A percentile compares a stretch with the other conserved stretches of the same genome.
phyloP scores from a whole-genome alignment of 2,329 filamentous ascomycete species.

The Stachybotrys chlorohalonatus region DNA sequence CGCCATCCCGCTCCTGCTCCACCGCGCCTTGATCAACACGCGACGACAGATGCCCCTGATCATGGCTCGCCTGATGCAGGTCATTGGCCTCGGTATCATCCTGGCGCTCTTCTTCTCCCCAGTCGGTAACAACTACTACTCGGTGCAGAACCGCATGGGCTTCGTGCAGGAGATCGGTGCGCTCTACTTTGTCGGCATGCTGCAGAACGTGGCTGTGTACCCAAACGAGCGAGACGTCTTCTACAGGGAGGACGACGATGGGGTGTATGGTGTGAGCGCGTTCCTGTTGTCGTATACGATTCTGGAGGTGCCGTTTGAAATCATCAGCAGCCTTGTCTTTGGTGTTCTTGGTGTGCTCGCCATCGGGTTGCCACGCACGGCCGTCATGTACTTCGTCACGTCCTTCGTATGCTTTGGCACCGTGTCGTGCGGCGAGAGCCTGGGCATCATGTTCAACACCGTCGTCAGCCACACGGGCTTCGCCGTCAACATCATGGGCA shows the following conservation, averaged over 20 bases:
- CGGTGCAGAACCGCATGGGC: conserved; percentile 64
- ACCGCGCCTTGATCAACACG: conserved; percentile 60
- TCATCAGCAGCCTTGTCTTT: conserved; percentile 56
- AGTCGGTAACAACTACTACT: conserved; percentile 57
- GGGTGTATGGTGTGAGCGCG: conserved; percentile 60
- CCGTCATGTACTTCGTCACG: conserved; percentile 56
- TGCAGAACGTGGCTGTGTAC: conserved; percentile 70
- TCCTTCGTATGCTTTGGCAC: conserved; percentile 65
- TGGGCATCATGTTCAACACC: conserved; percentile 76
- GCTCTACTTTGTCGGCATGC: conserved; percentile 68
- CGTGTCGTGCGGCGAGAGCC: conserved; percentile 63
- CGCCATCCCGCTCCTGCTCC: conserved; percentile 59
- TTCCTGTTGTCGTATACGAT: conserved; percentile 64
- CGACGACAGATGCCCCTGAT: conserved; percentile 56
- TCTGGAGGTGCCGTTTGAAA: conserved; percentile 64
- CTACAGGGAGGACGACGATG: conserved; percentile 67
- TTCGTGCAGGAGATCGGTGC: conserved; percentile 65
- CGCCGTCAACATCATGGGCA: conserved; percentile 62
- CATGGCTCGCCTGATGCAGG: conserved; percentile 57
- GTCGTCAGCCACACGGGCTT: conserved; percentile 67
- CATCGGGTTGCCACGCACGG: conserved; percentile 54
- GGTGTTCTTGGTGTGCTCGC: conserved; percentile 55
- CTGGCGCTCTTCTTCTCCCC: conserved; percentile 65
- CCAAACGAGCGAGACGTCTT: conserved; percentile 66
- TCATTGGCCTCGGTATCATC: conserved; percentile 53